Evolutionary conservation across 768 basidiomycete genomes (phyloP).

Genomic region (Boletus subparvulus): DNA sequence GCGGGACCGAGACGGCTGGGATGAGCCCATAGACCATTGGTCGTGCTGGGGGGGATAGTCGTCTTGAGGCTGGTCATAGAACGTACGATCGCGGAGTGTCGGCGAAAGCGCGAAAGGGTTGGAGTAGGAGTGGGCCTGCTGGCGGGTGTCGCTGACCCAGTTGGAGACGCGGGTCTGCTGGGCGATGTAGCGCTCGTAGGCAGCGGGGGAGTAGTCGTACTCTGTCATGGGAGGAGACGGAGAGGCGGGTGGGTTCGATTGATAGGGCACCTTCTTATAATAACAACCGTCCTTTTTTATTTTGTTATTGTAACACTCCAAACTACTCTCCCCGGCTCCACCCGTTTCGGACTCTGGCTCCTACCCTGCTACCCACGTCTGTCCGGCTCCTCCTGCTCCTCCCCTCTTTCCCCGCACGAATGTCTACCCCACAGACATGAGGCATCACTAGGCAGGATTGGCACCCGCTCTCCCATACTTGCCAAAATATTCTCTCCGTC

Average conservation of each 20-base stretch:
- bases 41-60: slow-evolving; percentile 10
- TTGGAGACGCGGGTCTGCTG: slow-evolving; percentile 49
- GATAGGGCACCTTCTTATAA: slow-evolving; percentile 14
- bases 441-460: neutral
- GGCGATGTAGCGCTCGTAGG: slow-evolving; percentile 44
- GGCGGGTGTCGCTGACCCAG: slow-evolving; percentile 48
- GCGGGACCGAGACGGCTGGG: slow-evolving; percentile 25
- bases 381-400: neutral
- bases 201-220: slow-evolving; percentile 61
- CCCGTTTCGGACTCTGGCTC: neutral
- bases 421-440: slow-evolving; percentile 26
- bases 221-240: slow-evolving; percentile 46
- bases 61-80: slow-evolving; percentile 21
- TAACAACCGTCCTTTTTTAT: too few relatives aligned
- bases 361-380: neutral
- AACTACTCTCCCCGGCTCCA: neutral
- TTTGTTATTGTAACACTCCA: too few relatives aligned
- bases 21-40: slow-evolving; percentile 20
- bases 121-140: slow-evolving; percentile 27
- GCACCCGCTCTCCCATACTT: neutral
- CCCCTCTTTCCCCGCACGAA: slow-evolving; percentile 28
- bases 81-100: slow-evolving; percentile 29
- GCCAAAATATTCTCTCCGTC: neutral
- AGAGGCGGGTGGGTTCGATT: slow-evolving; percentile 4
- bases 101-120: slow-evolving; percentile 33